Conservation (phyloP, 2,329 filamentous ascomycete species). For the Monosporascus sp. region DNA sequence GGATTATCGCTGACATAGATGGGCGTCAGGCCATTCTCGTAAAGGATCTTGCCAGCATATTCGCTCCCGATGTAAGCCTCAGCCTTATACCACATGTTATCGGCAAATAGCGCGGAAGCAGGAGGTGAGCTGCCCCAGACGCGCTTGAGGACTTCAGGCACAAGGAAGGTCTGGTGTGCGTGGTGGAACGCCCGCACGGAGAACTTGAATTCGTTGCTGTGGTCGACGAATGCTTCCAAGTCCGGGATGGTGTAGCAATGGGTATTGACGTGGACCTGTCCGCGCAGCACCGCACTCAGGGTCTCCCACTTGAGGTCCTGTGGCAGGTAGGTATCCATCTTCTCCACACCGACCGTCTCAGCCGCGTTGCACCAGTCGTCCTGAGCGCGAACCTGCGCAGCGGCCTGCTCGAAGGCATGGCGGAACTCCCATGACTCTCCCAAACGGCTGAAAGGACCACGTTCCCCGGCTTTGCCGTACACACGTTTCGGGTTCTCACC, state of each 20-base stretch:
- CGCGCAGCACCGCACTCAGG: constrained; percentile 56
- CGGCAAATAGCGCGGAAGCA: constrained; percentile 61
- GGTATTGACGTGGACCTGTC: constrained; percentile 64
- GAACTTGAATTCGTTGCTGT: constrained; percentile 69
- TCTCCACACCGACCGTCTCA: constrained; percentile 42
- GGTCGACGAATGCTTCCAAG: constrained; percentile 63
- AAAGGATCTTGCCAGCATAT: constrained; percentile 60
- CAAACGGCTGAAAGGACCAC: constrained; percentile 54
- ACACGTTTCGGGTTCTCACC: constrained; percentile 64
- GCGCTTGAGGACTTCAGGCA: constrained; percentile 59
- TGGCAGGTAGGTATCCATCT: constrained; percentile 53
- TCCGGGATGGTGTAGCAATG: constrained; percentile 69
- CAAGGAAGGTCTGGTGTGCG: constrained; percentile 60
- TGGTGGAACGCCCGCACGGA: constrained; percentile 63
- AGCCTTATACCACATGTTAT: constrained; percentile 69
- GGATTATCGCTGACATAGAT: constrained; percentile 70
- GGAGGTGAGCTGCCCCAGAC: constrained; percentile 49
- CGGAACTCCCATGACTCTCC: constrained; percentile 67
- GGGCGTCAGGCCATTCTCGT: constrained; percentile 58
- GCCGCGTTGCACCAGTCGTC: constrained; percentile 64
- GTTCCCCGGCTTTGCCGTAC: constrained; percentile 50
- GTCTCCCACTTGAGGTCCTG: constrained; percentile 60
- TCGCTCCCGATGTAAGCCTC: constrained; percentile 62
- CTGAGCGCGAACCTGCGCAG: constrained; percentile 51
- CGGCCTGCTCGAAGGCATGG: constrained; percentile 60